Percentiles rank a stretch among this genome's conserved stretches.
These are phyloP conservation scores for Halteria grandinella DNA, from an alignment of 73 alveolate genomes.

Conservation along the genomic window DNA sequence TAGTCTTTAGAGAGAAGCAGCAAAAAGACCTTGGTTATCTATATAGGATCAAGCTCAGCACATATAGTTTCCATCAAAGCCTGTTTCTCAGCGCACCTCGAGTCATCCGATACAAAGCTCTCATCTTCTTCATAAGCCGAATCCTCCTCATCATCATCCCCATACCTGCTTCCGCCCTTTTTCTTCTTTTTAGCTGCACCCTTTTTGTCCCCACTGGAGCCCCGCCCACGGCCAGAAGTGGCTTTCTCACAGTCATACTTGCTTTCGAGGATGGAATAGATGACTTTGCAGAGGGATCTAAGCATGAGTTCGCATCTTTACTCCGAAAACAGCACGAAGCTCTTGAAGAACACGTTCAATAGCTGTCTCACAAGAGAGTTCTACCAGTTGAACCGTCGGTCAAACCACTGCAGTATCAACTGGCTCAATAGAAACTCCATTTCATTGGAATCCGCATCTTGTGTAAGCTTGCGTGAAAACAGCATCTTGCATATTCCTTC, in stretches of 20 bases:
- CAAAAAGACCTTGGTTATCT: slow-evolving; percentile 31
- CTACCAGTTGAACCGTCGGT: slow-evolving; percentile 35
- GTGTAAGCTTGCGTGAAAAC: slow-evolving; percentile 28
- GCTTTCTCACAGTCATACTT: no score
- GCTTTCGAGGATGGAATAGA: neutral
- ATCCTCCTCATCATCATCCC: slow-evolving; percentile 42
- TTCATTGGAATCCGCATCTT: neutral
- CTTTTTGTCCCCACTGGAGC: no score
- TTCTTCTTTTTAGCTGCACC: neutral
- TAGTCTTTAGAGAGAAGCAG: slow-evolving; percentile 31
- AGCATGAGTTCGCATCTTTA: slow-evolving; percentile 40
- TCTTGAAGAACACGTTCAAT: slow-evolving; percentile 36
- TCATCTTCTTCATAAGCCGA: slow-evolving; percentile 19
- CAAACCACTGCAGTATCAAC: slow-evolving; percentile 47
- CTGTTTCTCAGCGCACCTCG: slow-evolving; percentile 3
- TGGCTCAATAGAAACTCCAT: slow-evolving; percentile 24
- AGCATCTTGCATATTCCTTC: slow-evolving; percentile 57
- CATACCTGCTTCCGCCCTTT: neutral
- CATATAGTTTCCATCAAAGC: slow-evolving; percentile 41
- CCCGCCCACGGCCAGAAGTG: no score
- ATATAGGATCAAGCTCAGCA: slow-evolving; percentile 5
- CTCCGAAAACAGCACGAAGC: slow-evolving; percentile 22
- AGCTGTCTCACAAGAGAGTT: slow-evolving; percentile 37
- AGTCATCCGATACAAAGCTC: slow-evolving; percentile 7
- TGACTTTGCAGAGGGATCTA: neutral